Base-by-base conservation (phyloP, 495 filamentous ascomycete genomes). In the Neurospora sp. region DNA sequence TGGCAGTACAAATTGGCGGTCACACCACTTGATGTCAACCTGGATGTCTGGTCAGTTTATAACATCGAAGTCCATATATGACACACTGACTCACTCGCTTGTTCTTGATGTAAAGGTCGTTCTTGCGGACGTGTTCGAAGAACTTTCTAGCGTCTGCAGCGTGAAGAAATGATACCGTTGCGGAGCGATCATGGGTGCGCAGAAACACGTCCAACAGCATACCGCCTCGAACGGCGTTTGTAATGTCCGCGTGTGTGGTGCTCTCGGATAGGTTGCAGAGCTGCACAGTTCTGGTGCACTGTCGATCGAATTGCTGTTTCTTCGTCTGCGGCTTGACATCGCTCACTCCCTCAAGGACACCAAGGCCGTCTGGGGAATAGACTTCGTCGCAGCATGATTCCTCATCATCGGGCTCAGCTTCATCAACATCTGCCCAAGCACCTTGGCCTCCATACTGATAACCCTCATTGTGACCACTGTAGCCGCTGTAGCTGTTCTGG, bases 11-110 rank as follows among this genome's bases (percentile, higher is more conserved):
- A 91, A 94, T 80, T 94, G 93, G 3, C 90, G 88, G 69, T 93
- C 89, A 59, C 86, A 88, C 92, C 92, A 94, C 39, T 84, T 83
- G 70, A 91, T 83, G 37, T 92, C 89, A 71, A 93, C 80, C 92
- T 94, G 71, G 2, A 44, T 48, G 3, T 4, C 48, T 22, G 0
- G 70, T 75, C 20, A 78, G 41, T 48, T 10, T 20, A 53, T 38
- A 72, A 31, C 1, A 18, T 45, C 40, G 6, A 27, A 69, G 9
- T 40, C 38, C 2, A 20, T 10, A 27, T 4, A 40, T 14, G 9
- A 39, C 20, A 9, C 27, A 59, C 4, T 12, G 14, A 83, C 86
- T 79, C 81, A 96, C 93, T 73, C 89, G 84, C 75, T 91, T 91
- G 61, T 88, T 87, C 69, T 88, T 87, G 71, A 96, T 82, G 75